These are phyloP conservation scores for Monilinia polystroma DNA, from an alignment of 2,329 filamentous ascomycete species.

Conservation along the genomic window DNA sequence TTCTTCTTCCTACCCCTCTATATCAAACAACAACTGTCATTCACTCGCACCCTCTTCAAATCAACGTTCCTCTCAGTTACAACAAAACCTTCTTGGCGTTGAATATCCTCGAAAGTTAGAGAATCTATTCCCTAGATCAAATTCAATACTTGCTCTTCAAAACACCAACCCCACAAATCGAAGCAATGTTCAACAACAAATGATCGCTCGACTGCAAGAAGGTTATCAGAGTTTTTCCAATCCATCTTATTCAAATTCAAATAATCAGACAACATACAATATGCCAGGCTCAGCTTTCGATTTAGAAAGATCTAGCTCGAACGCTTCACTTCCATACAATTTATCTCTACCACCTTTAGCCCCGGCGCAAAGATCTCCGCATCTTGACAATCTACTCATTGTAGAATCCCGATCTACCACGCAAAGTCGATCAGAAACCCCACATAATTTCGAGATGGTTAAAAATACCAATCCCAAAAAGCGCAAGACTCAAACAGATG, in stretches of 20 bases:
- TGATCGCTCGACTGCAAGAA: conserved; percentile 7
- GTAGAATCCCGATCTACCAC: conserved; percentile 22
- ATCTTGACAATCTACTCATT: conserved; percentile 13
- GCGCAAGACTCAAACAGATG: conserved; percentile 23
- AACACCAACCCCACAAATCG: conserved; percentile 16
- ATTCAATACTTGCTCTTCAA: conserved; percentile 15
- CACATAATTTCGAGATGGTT: conserved; percentile 14
- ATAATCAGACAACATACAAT: background rate
- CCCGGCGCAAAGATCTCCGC: conserved; percentile 4
- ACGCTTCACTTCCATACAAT: background rate
- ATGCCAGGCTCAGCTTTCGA: background rate
- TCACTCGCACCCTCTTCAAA: conserved; percentile 19
- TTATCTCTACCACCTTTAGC: conserved; percentile 14
- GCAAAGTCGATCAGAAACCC: conserved; percentile 19
- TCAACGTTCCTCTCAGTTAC: background rate
- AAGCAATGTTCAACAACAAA: conserved; percentile 14
- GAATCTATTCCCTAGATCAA: conserved; percentile 16
- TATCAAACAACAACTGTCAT: conserved; percentile 9
- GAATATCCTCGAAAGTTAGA: conserved; percentile 19
- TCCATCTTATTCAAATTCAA: conserved; percentile 3
- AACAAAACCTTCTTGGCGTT: background rate
- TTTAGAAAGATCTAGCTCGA: conserved; percentile 15
- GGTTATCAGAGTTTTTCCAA: background rate
- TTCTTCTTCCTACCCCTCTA: background rate
- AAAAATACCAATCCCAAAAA: conserved; percentile 23